Evolutionary conservation across 345 rosid genomes (phyloP), one percentile per base, ranked within the genome.

Genomic region (Passiflora organensis): DNA sequence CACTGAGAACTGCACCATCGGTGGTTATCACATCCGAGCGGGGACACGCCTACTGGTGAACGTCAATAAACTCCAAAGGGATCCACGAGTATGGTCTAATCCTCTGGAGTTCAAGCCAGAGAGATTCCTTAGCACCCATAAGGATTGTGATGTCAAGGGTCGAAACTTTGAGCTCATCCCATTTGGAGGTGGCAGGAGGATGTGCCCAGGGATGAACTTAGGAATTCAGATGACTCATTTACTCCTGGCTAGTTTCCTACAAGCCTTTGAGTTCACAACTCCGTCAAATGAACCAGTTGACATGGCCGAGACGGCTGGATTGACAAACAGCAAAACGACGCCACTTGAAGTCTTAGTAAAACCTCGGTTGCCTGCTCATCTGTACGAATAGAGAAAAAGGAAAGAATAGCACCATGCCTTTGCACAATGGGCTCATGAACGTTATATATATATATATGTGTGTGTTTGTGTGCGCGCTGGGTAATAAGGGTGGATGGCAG

Each of bases 41-140:
- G 66, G 66, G 6, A 62, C 66, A 16, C n/a, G 52, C 36, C 36
- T 62, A 10, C 11, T 62, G 10, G 20, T 52, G 43, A 62, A 62
- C 32, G n/a, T 62, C 5, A 15, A 36, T 15, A 62, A 52, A 32
- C 20, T 62, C 41, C 66, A 62, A 2, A 62, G 48, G 22, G 67
- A 63, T 20, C 67, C 67, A 10, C 18, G 36, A 5, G 54, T 63
- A 0, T 63, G 67, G 67, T 6, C 53, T 6, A 24, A 63, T 6
- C 60, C 67, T 12, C 6, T n/a, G n/a, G 60, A 54, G 24, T 63
- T 63, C 41, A 24, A 53, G 51, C 66, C 66, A 21, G 66, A 62
- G 34, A 52, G 66, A 19, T 62, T 62, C 19, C 51, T 52, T 0
- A 28, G 32, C 4, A 17, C 53, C 10, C 53, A 53, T 14, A 63